Percentiles rank a stretch among this genome's conserved stretches.
Conservation (phyloP, 352 stramenopile genomes). For the Globisporangium mamillatum region DNA sequence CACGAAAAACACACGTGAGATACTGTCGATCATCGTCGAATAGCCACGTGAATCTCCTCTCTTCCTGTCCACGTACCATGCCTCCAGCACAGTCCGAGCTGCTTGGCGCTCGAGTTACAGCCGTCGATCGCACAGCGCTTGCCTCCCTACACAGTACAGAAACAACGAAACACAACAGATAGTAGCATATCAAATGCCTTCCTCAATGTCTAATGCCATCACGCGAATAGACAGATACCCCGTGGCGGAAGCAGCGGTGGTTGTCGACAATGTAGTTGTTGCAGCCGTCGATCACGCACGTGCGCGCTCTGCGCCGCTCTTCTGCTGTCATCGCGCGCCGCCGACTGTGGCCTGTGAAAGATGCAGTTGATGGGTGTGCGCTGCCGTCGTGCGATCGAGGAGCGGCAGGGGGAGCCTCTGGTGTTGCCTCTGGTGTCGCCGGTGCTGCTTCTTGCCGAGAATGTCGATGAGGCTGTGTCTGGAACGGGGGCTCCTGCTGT, state of each 20-base stretch:
- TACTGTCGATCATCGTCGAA: too few relatives aligned
- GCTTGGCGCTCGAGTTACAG: constrained; percentile 30
- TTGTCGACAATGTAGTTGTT: constrained; percentile 57
- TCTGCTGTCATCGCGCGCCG: constrained; percentile 23
- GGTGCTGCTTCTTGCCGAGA: too few relatives aligned
- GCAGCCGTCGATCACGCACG: constrained; percentile 41
- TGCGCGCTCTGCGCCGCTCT: constrained; percentile 42
- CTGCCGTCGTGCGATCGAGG: too few relatives aligned
- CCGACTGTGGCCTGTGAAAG: not conserved
- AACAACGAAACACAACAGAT: not conserved
- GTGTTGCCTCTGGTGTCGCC: too few relatives aligned
- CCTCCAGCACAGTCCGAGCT: constrained; percentile 24
- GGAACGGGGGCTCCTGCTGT: too few relatives aligned
- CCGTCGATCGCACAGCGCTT: constrained; percentile 33
- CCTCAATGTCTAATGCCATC: not conserved
- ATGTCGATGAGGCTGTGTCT: too few relatives aligned
- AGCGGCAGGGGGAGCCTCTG: too few relatives aligned
- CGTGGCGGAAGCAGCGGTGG: constrained; percentile 41
- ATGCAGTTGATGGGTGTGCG: not conserved
- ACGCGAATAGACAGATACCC: constrained; percentile 3
- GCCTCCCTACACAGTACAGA: constrained; percentile 21
- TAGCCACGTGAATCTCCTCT: not conserved
- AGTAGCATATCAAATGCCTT: not conserved
- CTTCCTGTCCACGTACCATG: constrained; percentile 12
- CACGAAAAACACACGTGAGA: constrained; percentile 3